Conservation (phyloP, 176 grass and related monocot genomes). For the Ampelocalamus luodianensis region DNA sequence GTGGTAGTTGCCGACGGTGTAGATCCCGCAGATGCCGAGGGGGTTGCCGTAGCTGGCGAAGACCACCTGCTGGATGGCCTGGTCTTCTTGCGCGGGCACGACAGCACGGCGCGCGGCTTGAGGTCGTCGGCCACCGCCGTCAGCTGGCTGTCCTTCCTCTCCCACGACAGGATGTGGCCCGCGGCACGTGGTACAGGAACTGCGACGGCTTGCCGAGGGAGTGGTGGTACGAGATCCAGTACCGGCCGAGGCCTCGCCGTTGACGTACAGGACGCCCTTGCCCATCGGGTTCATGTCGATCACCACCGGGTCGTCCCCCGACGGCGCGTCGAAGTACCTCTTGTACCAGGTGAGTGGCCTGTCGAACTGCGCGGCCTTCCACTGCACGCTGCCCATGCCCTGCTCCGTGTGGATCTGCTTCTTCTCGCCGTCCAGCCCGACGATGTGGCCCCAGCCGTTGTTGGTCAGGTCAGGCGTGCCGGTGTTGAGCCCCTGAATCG, state of each 20-base stretch:
- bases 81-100: slow-evolving; percentile 65
- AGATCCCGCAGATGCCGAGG: slow-evolving; percentile 76
- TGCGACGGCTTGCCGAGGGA: slow-evolving; percentile 77
- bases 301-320: slow-evolving; percentile 59
- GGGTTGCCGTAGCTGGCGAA: slow-evolving; percentile 95
- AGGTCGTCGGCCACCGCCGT: slow-evolving; percentile 42
- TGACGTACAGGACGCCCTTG: slow-evolving; percentile 73
- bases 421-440: slow-evolving; percentile 65
- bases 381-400: slow-evolving; percentile 51
- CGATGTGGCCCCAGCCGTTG: slow-evolving; percentile 81
- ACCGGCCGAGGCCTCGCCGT: slow-evolving; percentile 72
- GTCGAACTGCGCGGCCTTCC: slow-evolving; percentile 45
- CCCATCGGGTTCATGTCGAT: slow-evolving; percentile 74
- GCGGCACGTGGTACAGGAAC: slow-evolving; percentile 72
- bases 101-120: slow-evolving; percentile 44
- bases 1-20: slow-evolving; percentile 75
- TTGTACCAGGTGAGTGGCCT: slow-evolving; percentile 75
- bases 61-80: slow-evolving; percentile 67
- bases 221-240: slow-evolving; percentile 76
- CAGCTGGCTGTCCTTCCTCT: slow-evolving; percentile 56
- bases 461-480: slow-evolving; percentile 74
- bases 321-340: slow-evolving; percentile 66
- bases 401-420: slow-evolving; percentile 47
- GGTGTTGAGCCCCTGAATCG: slow-evolving; percentile 75
- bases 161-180: slow-evolving; percentile 60